Evolutionary conservation across 352 stramenopile genomes (phyloP).

Genomic region (Pythium plurisporium): DNA sequence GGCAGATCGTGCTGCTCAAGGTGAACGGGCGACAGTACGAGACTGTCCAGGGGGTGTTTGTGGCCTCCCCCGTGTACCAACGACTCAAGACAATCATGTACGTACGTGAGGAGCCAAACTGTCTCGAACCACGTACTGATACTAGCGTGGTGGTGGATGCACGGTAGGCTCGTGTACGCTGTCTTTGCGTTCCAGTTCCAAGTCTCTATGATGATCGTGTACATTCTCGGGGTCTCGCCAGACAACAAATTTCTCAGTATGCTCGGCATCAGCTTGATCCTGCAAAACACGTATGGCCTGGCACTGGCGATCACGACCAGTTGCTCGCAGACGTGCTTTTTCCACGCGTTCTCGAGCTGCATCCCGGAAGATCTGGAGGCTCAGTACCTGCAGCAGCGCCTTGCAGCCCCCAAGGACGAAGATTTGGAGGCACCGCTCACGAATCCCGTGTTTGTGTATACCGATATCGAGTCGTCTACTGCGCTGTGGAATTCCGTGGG

Average conservation of each 20-base stretch:
- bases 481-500: constrained; percentile 10
- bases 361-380: constrained; percentile 19
- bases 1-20: constrained; percentile 40
- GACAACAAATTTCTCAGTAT: background rate
- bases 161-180: constrained; percentile 51
- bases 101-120: background rate
- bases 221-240: background rate
- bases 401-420: background rate
- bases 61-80: constrained; percentile 62
- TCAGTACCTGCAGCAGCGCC: background rate
- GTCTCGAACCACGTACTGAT: background rate
- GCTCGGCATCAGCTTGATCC: constrained; percentile 7
- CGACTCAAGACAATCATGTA: constrained; percentile 67
- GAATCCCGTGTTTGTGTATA: constrained; percentile 35
- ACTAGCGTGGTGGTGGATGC: background rate
- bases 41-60: constrained; percentile 57
- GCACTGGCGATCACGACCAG: constrained; percentile 13
- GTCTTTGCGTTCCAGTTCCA: constrained; percentile 61
- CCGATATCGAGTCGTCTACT: constrained; percentile 18
- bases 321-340: constrained; percentile 12
- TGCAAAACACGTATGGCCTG: constrained; percentile 5
- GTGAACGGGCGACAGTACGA: constrained; percentile 53
- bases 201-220: constrained; percentile 13
- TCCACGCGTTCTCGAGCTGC: constrained; percentile 1
- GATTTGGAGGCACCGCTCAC: constrained; percentile 1